Conservation (phyloP, 129 eudicot species). For the Lactuca saligna region DNA sequence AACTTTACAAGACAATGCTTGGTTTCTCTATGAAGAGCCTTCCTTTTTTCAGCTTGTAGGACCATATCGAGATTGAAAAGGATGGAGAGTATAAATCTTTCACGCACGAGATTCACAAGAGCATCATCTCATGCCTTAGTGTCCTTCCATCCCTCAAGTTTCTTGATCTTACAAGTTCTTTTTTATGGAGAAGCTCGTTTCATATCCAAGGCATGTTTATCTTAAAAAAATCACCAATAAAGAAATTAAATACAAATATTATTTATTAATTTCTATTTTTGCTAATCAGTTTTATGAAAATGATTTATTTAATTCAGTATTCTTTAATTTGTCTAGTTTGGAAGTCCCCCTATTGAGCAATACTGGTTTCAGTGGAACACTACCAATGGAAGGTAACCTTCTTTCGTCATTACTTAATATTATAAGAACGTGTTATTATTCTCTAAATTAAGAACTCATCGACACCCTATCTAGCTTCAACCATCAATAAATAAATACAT, state of each 20-base stretch:
- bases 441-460: too few relatives aligned
- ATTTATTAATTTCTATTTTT: not conserved
- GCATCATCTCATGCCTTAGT: constrained; percentile 4
- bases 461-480: too few relatives aligned
- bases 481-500: not conserved
- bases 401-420: not conserved
- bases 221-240: not conserved
- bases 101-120: not conserved
- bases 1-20: too few relatives aligned
- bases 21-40: too few relatives aligned
- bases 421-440: not conserved
- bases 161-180: not conserved
- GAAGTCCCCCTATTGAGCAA: not conserved
- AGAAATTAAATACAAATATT: not conserved
- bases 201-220: constrained; percentile 14
- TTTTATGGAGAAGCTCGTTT: not conserved
- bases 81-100: constrained; percentile 9
- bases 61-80: not conserved
- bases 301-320: constrained; percentile 1
- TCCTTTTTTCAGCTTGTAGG: not conserved
- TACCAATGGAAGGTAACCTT: constrained; percentile 11
- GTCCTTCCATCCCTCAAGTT: constrained; percentile 5
- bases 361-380: not conserved
- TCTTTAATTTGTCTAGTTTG: not conserved
- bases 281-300: too few relatives aligned